phyloP scores from a whole-genome alignment of 2,329 filamentous ascomycete species.

The Botrytis porri region DNA sequence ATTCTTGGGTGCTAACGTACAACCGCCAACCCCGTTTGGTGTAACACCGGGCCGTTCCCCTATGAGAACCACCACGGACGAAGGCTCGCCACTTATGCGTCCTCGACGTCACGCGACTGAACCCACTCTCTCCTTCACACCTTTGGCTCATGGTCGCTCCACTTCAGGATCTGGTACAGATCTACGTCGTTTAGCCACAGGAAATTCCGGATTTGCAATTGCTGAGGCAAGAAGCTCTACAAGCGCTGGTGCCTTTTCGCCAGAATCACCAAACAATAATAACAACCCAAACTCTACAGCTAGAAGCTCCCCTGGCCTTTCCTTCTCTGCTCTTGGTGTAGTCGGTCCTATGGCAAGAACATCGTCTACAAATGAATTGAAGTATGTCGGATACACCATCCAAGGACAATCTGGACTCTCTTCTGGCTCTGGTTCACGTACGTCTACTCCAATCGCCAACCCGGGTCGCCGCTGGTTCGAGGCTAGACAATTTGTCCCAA shows the following conservation, averaged over 20 bases:
- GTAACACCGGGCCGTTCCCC: background rate
- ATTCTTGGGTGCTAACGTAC: background rate
- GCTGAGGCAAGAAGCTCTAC: background rate
- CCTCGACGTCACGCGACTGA: background rate
- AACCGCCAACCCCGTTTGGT: background rate
- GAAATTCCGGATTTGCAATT: background rate
- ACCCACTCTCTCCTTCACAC: background rate
- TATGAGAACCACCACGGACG: background rate
- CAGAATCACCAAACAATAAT: no score
- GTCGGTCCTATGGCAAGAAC: background rate
- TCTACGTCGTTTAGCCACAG: background rate
- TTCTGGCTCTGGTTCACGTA: background rate
- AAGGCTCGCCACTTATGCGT: conserved; percentile 15
- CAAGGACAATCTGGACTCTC: background rate
- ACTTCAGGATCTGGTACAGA: conserved; percentile 4
- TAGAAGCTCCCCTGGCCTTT: conserved; percentile 1
- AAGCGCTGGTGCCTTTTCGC: background rate
- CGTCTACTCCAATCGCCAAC: background rate
- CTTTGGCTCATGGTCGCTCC: background rate
- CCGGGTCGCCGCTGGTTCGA: background rate
- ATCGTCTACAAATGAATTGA: background rate
- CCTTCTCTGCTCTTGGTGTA: background rate
- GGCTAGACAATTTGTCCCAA: background rate
- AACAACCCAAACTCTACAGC: background rate
- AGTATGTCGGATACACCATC: background rate